Evolutionary conservation across 2,329 filamentous ascomycete genomes (phyloP), one percentile per base, ranked within the genome.

Genomic region (Aspergillus novoparasiticus): DNA sequence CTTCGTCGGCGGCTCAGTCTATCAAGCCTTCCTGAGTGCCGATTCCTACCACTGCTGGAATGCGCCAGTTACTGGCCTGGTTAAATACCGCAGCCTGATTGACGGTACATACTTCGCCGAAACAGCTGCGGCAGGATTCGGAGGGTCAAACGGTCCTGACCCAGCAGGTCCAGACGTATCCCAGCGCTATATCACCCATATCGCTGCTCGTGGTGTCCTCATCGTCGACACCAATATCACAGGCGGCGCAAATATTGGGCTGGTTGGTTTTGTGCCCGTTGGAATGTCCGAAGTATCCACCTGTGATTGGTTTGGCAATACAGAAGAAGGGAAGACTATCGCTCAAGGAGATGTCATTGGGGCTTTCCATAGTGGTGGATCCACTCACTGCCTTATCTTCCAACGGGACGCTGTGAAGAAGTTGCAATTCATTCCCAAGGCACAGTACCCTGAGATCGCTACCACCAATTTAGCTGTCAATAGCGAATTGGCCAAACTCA

Each of bases 281-380:
- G 48, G 48, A 34, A 51, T 51, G 48, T 51, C 48, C 9, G 48
- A 51, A 19, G 48, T 51, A 8, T 51, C 48, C 6, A 51, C 48
- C 1, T 51, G 48, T 10, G 16, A 32, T 1, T 51, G 48, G 48
- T 19, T n/a, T 1, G 0, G 6, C 0, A 21, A 9, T 16, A 59
- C 32, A 6, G 46, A 10, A 2, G 34, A 9, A 30, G 58, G 58
- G 0, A 30, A 30, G 5, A 28, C 28, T 5, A 51, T 59, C 8
- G 6, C 16, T 1, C 16, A 59, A 23, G 58, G 58, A 11, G 58
- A 59, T 30, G 14, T 54, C 16, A 51, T 59, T 21, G 58, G 58
- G 46, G 58, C 58, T 28, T 59, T 59, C 45, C 58, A 59, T 54
- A 51, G 58, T n/a, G 58, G 58, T 21, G 58, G 58, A 21, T 59